Evolutionary conservation across 2,329 filamentous ascomycete genomes (phyloP), one percentile per base, ranked within the genome.

Genomic region (Alternaria consortialis): DNA sequence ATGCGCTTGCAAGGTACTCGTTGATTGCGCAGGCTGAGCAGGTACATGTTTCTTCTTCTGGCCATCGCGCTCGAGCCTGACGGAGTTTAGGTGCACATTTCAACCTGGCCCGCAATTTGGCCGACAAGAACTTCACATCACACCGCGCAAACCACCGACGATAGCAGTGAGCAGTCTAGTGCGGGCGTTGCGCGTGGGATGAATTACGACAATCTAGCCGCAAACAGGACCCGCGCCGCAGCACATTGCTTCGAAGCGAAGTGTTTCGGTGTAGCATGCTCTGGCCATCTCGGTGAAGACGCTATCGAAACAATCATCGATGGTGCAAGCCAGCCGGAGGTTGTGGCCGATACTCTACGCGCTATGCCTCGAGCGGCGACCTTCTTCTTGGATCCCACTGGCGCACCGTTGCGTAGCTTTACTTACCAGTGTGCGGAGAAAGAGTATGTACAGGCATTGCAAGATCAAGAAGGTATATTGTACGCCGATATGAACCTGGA

Each of bases 241-340:
- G 84, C 84, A 0, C 85, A 87, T 68, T 87, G 84, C 63, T 87
- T 88, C 63, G 86, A 87, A 56, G 85, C 83, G 0, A 87, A 87
- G 63, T 84, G 81, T 43, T 87, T 87, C 47, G 85, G 85, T 0
- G 80, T 87, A 1, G 68, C 85, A 15, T 85, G 83, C 62, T 78
- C 82, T 0, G 81, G 81, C 0, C 68, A 79, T 23, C 70, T 87
- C 0, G 81, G 79, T 20, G 43, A 78, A 0, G 75, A 80, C 15
- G 78, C 79, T 0, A 77, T 84, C 3, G 72, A 81, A 2, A 62
- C 64, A 0, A 66, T 82, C 4, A 63, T 76, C 0, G 67, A 65
- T 0, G 77, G 76, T 0, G 71, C 78, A 1, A 62, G 62, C 2
- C 62, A 76, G 29, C 58, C 72, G 1, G 73, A 75, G 6, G 43